Evolutionary conservation across 805 yeast species (phyloP).

Genomic region (Saccharomycopsis oosterbeekiorum): DNA sequence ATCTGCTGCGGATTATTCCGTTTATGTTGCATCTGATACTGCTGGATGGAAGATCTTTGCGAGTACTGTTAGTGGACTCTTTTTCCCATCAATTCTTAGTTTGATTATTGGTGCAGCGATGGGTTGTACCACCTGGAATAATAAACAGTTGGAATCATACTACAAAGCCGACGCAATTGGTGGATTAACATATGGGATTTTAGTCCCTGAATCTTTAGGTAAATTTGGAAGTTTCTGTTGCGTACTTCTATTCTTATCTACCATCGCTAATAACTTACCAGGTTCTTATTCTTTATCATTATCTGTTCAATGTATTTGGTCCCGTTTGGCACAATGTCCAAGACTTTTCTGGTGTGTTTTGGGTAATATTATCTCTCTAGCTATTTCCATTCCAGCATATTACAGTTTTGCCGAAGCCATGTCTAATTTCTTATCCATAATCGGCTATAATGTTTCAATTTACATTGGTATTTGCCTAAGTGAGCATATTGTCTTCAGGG

Average conservation of each 20-base stretch:
- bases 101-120: conserved; percentile 83
- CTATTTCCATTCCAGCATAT: conserved; percentile 82
- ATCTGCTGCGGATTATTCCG: conserved; percentile 86
- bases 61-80: conserved; percentile 53
- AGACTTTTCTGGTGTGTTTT: conserved; percentile 71
- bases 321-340: conserved; percentile 63
- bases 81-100: conserved; percentile 59
- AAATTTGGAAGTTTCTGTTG: conserved; percentile 87
- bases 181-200: conserved; percentile 71
- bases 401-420: conserved; percentile 62
- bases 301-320: conserved; percentile 79
- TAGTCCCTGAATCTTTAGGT: conserved; percentile 71
- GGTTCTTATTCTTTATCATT: conserved; percentile 86
- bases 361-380: conserved; percentile 71
- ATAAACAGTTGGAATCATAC: conserved; percentile 34
- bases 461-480: conserved; percentile 65
- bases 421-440: conserved; percentile 80
- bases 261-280: conserved; percentile 87
- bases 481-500: conserved; percentile 75
- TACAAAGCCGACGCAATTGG: conserved; percentile 55
- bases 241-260: conserved; percentile 73
- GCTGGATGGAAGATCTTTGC: conserved; percentile 51
- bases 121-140: conserved; percentile 51
- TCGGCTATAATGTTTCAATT: conserved; percentile 84
- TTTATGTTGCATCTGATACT: conserved; percentile 65